Evolutionary conservation across 148 eudicot genomes (phyloP), one percentile per base, ranked within the genome.

Genomic region (Cornus controversa): DNA sequence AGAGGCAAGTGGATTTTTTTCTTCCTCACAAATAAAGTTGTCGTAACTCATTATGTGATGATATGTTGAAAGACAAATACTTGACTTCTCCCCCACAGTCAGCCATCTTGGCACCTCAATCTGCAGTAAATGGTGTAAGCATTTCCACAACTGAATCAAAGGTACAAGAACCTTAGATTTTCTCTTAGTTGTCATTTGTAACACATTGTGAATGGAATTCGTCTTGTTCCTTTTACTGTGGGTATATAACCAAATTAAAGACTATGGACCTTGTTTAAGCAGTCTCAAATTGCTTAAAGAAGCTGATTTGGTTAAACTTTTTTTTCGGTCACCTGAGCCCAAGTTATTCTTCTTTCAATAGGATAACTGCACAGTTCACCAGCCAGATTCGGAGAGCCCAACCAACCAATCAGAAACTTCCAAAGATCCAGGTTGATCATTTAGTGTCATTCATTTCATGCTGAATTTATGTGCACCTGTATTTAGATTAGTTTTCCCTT

Each of bases 361-460:
- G 88, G 84, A 75, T 74, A 79, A 80, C 66, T 67, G 77, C 81
- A 69, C 74, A 58, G 78, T 72, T 34, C 71, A 64, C 78, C 86
- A 73, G 47, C 75, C 76, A 67, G 86, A 84, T 76, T 81, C 84
- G 4, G 87, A 81, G 77, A 78, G 84, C 82, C 84, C 86, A 57
- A 72, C 84, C 23, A 77, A 77, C 75, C 87, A 78, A 76, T 83
- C 76, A 60, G 69, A 75, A 47, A 74, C 69, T 15, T 65, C 79
- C 40, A 71, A 66, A 77, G 73, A 81, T 58, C 75, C 84, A 81
- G 76, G 71, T 66, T 53, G 25, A 34, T 22, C 54, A 53, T 28
- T 54, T 45, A 73, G 67, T 67, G 14, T 24, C 66, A 29, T 62
- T 62, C 66, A 13, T 58, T 36, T 36, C 23, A 34, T 58, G 62